Evolutionary conservation across 2,329 filamentous ascomycete species (phyloP), one percentile per base, ranked within the genome.

Genomic region (Cladorrhinum sp.): DNA sequence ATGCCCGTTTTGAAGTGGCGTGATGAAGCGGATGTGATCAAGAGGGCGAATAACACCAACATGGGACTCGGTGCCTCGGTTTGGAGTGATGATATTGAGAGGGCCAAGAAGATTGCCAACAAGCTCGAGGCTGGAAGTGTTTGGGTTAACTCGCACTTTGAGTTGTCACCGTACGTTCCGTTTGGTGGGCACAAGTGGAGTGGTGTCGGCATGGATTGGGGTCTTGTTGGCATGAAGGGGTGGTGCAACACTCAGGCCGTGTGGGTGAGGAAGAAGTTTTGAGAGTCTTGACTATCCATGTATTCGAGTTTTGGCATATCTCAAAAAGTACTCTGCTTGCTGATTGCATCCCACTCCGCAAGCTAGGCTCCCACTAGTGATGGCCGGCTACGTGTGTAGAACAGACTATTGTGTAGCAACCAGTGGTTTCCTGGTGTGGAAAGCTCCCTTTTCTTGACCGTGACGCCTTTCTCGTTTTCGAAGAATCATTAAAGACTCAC

Each of bases 11-110:
- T 77, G 60, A 75, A 74, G n/a, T 81, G 76, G 76, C 69, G 67
- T 1, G 73, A 76, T 59, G 76, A 79, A 57, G 75, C 77, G n/a
- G 79, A 81, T 45, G 77, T 80, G 54, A 73, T 81, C 59, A 67
- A 62, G 36, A 72, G 78, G 32, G 78, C 77, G 38, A 84, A 85
- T 71, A 71, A 77, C 67, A 78, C 76, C 29, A 76, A 77, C 50
- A 75, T 75, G 13, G 82, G 81, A 54, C 75, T 85, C 1, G 82
- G 79, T 49, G 80, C 79, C 32, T 82, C 78, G 38, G 80, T 85
- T 16, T 85, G 53, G 53, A 73, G 72, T 57, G 76, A 74, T 51
- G 79, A 83, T 70, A 64, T 80, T 16, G 75, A 73, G 59, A 75
- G 76, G 56, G 82, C 81, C 1, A 71, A 76, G 64, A 70, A 73